These are phyloP conservation scores for Lippia alba DNA, from an alignment of 305 asterid species.

Conservation along the genomic window DNA sequence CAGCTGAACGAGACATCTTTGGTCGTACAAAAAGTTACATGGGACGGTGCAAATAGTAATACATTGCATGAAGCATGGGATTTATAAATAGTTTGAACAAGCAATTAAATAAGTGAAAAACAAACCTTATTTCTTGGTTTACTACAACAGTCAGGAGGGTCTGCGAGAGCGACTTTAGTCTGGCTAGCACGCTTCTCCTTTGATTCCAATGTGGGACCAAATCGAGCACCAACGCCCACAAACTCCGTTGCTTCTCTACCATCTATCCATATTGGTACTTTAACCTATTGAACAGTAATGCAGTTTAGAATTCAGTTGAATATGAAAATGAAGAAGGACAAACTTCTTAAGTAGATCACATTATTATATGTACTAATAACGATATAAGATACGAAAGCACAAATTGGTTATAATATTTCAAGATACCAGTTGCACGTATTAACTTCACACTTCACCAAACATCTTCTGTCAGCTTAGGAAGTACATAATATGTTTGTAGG, in stretches of 20 bases:
- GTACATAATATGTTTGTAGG: not conserved
- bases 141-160: constrained; percentile 94
- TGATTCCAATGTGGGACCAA: constrained; percentile 89
- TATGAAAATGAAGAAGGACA: not conserved
- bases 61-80: no score
- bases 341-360: not conserved
- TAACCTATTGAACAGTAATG: constrained; percentile 58
- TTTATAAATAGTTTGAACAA: no score
- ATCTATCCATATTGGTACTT: constrained; percentile 85
- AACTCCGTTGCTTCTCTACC: constrained; percentile 76
- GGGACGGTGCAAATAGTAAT: no score
- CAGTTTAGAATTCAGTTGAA: constrained; percentile 23
- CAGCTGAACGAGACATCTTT: no score
- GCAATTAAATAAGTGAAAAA: constrained; percentile 6
- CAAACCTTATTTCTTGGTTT: constrained; percentile 78
- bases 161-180: constrained; percentile 78
- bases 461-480: not conserved
- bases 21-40: no score
- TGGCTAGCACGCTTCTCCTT: constrained; percentile 94
- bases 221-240: constrained; percentile 98
- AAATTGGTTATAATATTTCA: constrained; percentile 7
- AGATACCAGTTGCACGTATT: not conserved
- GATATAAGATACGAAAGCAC: constrained; percentile 5
- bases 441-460: not conserved
- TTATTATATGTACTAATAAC: not conserved